Base-by-base conservation (phyloP, 2,329 filamentous ascomycete genomes). In the Pseudogymnoascus sp. region DNA sequence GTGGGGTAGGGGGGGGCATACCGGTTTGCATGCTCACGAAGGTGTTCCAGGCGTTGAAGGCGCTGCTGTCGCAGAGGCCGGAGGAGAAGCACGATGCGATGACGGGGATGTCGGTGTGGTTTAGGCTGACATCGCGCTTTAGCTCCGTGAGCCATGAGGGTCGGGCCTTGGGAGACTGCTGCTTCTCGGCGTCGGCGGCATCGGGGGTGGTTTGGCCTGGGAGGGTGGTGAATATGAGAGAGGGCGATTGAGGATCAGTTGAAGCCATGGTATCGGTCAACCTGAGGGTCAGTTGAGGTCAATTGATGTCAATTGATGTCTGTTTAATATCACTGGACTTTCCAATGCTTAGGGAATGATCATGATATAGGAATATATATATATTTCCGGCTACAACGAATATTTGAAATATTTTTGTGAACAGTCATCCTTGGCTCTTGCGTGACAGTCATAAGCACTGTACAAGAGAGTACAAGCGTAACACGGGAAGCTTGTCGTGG, bases 1-100 rank as follows among this genome's bases (percentile, higher is more conserved):
- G n/a, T n/a, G 25, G 45, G 14, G 58, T 3, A 30, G 33, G 23
- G 23, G 23, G 14, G 12, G 30, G 1, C 33, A 12, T 33, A 79
- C 78, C 79, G 23, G 80, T 82, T 67, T 82, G 80, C 80, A 82
- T 82, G 16, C 75, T 76, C 33, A 80, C 78, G 63, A 82, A 82
- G 60, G 77, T 78, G 23, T 71, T 74, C 73, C 76, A 81, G 60
- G 78, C 78, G 67, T 77, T 77, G 68, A 80, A 81, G 2, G 75
- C 72, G 38, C 75, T 76, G 42, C 75, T 77, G 67, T 82, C 79
- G 42, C 79, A 75, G 22, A 81, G 68, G 7, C 79, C 79, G 2
- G 77, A 77, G 11, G 77, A 75, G 33, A 79, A 74, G 62, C 76
- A 79, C 60, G 76, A 79, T 12, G 74, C 72, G 30, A 80, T 70